Evolutionary conservation across 2,329 filamentous ascomycete species (phyloP), one percentile per base, ranked within the genome.

Genomic region (Massarina eburnea): DNA sequence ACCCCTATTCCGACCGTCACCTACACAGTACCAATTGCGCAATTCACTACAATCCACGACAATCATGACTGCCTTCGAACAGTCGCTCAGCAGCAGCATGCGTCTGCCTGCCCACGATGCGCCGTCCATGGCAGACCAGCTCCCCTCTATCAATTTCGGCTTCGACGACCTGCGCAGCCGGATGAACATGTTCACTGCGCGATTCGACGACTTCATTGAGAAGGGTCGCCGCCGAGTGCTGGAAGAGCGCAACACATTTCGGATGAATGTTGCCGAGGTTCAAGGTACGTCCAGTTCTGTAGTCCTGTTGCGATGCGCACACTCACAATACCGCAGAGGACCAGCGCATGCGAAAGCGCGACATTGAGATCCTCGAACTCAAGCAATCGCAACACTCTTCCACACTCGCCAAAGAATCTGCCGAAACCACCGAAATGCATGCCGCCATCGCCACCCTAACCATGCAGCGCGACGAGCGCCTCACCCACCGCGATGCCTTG

Each of bases 151-250:
- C 71, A 91, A 96, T 72, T 97, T 99, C 70, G 91, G 91, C 47
- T 97, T 97, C 71, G 91, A 97, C 61, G 90, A 96, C 58, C 74
- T 99, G 66, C 91, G 92, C 72, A 90, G 92, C 63, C 88, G 91
- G 72, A 97, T 99, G 94, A 81, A 86, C 43, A 89, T 88, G 53
- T 99, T 99, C 69, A 96, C 88, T 0, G 80, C 83, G 8, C 87
- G 84, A 59, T 99, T 99, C 61, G 94, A 99, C 67, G 84, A 85
- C 0, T 97, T 96, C 60, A 96, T 99, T 53, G 92, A 96, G 64
- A 85, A 89, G 54, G 91, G 91, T 0, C 82, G 92, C 39, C 95
- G 95, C 71, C 83, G 89, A 42, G 89, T 97, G 0, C 71, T 97
- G 7, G 91, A 96, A 62, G 91, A 97, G 76, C 84, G 91, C 64